Base-by-base conservation (phyloP, 257 asterid genomes). In the Prunella vulgaris region DNA sequence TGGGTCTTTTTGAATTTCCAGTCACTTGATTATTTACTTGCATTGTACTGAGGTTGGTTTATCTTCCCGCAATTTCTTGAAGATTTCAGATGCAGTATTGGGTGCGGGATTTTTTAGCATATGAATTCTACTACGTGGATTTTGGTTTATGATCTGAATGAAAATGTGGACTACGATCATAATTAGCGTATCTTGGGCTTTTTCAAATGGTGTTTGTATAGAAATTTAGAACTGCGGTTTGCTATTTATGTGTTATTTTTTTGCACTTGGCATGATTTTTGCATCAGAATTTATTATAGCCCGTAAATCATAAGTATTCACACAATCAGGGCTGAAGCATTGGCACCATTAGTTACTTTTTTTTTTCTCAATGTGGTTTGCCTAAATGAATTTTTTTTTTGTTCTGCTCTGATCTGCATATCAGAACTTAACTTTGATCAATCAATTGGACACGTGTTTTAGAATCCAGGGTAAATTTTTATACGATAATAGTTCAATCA, bases 101-200 rank as follows among this genome's bases (percentile, higher is more conserved):
- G 64, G 48, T 58, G 70, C 60, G 2, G 14, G 33, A 28, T 42
- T 72, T 15, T 33, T 57, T 33, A 40, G 59, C 17, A 9, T 61
- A 40, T 44, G 9, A 53, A 33, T 12, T 44, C 57, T 59, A 21
- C 67, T 67, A 15, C 32, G 68, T 53, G 72, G 56, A 66, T 60
- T 66, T 42, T 32, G 14, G 22, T 63, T 61, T 13, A 21, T 51
- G 66, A 59, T 18, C 30, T 21, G 63, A 46, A 54, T 18, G 15
- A n/a, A n/a, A n/a, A n/a, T n/a, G n/a, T n/a, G n/a, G n/a, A n/a
- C 40, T 38, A 8, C 21, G 33, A 74, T 40, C 75, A 6, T 14
- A 68, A 68, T 33, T 33, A 58, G 33, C 22, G 20, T 42, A 42
- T 57, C n/a, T 20, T 56, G 28, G 62, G 7, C 30, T 18, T 56